Evolutionary conservation across 2,329 filamentous ascomycete genomes (phyloP), one percentile per base, ranked within the genome.

Genomic region (Allantophomopsis cytisporea): DNA sequence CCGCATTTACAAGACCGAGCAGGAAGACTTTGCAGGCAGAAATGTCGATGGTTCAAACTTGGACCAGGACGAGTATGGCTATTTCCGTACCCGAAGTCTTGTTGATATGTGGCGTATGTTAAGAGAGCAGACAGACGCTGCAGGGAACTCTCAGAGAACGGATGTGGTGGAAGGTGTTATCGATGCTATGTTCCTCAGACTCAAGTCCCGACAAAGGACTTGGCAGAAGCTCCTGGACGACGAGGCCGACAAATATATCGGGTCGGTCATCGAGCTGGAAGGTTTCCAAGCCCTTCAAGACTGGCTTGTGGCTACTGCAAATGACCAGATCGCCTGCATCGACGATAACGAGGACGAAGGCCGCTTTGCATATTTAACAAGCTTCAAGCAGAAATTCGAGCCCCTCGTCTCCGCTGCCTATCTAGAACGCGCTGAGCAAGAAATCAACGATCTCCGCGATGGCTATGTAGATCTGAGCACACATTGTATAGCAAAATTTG

Each of bases 61-160:
- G 45, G 87, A 94, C 56, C 77, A 76, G 50, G 87, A 93, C 59
- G 79, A 88, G 54, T 87, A 93, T 57, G 86, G 86, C 43, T 88
- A 85, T 58, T 88, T 94, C 63, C 80, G 89, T 37, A 95, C 88
- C 38, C 88, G 84, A 62, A 94, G 88, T 44, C 68, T 94, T 39
- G 82, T 88, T 41, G 88, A 94, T 53, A 82, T 96, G 68, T 98
- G 93, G 88, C 83, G 88, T 43, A 96, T 98, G 87, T 69, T 98
- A 46, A 79, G 84, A 48, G 89, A 98, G 60, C 91, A 98, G 60
- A 73, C 94, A 28, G 76, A 83, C 46, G 85, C 87, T 0, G 88
- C 88, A 4, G 80, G 78, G 32, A 83, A 84, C 52, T 94, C 87
- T 35, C 74, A 88, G 54, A 83, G 91, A 38, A 73, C 79, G 40